phyloP scores from a whole-genome alignment of 1,284 basidiomycete species.

The Pyrrhoderma lamaoense region DNA sequence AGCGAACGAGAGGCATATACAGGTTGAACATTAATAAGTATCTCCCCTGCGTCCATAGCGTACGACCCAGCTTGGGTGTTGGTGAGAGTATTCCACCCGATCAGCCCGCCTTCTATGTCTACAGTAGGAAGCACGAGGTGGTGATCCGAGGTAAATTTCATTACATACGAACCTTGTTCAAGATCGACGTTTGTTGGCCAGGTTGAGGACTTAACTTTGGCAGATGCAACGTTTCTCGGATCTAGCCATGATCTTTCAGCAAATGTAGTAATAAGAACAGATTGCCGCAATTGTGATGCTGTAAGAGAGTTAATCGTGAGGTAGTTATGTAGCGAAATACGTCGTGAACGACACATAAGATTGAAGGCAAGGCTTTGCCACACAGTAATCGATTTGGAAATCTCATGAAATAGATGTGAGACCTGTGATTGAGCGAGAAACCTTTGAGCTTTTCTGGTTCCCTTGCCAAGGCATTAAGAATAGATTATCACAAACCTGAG shows the following conservation, averaged over 20 bases:
- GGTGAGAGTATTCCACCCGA: constrained; percentile 15
- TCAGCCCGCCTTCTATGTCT: constrained; percentile 10
- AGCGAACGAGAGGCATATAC: constrained; percentile 15
- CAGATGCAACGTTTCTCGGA: constrained; percentile 3
- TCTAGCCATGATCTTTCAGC: constrained; percentile 15
- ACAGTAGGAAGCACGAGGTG: constrained; percentile 18
- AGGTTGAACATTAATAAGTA: constrained; percentile 17
- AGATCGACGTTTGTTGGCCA: constrained; percentile 14
- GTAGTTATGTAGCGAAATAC: constrained; percentile 12
- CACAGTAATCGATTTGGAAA: constrained; percentile 7
- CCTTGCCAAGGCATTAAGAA: not conserved
- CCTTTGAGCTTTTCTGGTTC: not conserved
- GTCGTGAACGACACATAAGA: constrained; percentile 17
- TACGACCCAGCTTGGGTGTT: constrained; percentile 7
- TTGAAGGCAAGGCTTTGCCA: constrained; percentile 15
- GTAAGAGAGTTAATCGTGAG: constrained; percentile 13
- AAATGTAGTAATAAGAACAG: constrained; percentile 12
- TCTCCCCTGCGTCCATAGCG: constrained; percentile 10
- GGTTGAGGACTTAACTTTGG: not conserved
- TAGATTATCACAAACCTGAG: constrained; percentile 3
- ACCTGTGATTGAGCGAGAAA: constrained; percentile 1
- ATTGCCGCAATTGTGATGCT: constrained; percentile 6
- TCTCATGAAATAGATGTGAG: constrained; percentile 10
- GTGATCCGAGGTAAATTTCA: constrained; percentile 16
- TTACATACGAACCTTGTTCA: constrained; percentile 17